A percentile compares a stretch with the other conserved stretches of the same genome.
These are phyloP conservation scores for Rosa multiflora DNA, from an alignment of 306 rosid species.

Conservation along the genomic window DNA sequence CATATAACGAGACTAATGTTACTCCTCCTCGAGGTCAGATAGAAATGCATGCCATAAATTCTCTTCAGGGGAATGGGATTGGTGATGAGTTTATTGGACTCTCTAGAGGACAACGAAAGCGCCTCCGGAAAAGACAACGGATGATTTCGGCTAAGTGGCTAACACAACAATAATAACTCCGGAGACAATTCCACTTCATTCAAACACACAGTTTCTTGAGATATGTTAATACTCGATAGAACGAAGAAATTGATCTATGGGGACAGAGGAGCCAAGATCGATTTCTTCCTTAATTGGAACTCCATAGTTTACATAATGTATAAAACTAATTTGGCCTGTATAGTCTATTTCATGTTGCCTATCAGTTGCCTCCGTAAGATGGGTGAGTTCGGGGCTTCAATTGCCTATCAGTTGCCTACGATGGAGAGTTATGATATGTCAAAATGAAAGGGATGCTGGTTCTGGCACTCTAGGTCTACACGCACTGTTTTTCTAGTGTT, in stretches of 20 bases:
- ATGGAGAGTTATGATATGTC: too few species aligned
- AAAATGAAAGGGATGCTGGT: too few species aligned
- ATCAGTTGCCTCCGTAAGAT: too few species aligned
- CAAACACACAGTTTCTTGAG: constrained; percentile 38
- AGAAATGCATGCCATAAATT: background rate
- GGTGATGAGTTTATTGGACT: background rate
- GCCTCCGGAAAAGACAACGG: background rate
- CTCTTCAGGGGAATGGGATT: background rate
- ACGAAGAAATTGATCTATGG: too few species aligned
- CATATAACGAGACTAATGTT: background rate
- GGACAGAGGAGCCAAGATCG: constrained; percentile 5
- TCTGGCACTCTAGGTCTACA: too few species aligned
- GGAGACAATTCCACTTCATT: constrained; percentile 34
- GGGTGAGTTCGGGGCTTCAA: too few species aligned
- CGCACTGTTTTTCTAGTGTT: too few species aligned
- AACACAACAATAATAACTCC: constrained; percentile 25
- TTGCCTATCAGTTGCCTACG: too few species aligned
- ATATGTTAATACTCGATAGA: constrained; percentile 31
- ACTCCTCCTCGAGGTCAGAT: background rate
- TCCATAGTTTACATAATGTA: background rate
- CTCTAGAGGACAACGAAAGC: constrained; percentile 4
- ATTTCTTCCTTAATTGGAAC: background rate
- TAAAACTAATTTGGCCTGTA: background rate
- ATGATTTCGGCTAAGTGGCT: background rate
- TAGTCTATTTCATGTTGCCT: background rate